phyloP scores from a whole-genome alignment of 306 rosid species.

The Dalbergia cultrata region DNA sequence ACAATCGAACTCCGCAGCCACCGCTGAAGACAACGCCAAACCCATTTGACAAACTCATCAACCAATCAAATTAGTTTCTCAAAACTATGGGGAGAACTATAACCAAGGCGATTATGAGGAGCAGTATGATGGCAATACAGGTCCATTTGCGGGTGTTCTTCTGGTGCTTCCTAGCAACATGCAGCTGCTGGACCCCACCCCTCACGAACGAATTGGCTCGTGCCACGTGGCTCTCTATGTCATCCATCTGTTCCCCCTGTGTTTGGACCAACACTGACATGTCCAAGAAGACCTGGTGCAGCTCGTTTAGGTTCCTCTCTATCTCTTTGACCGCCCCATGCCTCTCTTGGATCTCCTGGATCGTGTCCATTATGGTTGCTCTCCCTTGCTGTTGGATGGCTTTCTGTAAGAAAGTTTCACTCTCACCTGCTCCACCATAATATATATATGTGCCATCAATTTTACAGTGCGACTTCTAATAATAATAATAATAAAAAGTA shows the following conservation, averaged over 20 bases:
- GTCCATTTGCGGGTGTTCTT: constrained; percentile 72
- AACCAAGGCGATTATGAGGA: constrained; percentile 59
- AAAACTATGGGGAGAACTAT: constrained; percentile 62
- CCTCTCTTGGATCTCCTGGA: constrained; percentile 88
- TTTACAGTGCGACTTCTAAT: background rate
- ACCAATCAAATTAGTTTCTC: background rate
- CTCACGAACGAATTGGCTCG: constrained; percentile 76
- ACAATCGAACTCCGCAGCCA: background rate
- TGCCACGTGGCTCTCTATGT: constrained; percentile 79
- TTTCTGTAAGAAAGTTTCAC: constrained; percentile 85
- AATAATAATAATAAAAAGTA: background rate
- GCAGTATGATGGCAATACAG: constrained; percentile 56
- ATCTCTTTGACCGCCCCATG: constrained; percentile 82
- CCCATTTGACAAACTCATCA: background rate
- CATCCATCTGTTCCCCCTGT: constrained; percentile 84
- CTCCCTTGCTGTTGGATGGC: constrained; percentile 90
- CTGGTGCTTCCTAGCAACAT: constrained; percentile 64
- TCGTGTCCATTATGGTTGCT: constrained; percentile 76
- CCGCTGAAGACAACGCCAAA: background rate
- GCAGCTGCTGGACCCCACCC: constrained; percentile 65
- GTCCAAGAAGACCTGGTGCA: constrained; percentile 94
- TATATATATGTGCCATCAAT: background rate
- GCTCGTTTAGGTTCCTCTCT: constrained; percentile 82
- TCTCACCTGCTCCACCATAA: constrained; percentile 70
- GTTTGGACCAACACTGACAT: constrained; percentile 87